A percentile compares a stretch with the other conserved stretches of the same genome.
Conservation (phyloP, 108 stramenopile genomes). For the Pseudonitzschia pungens region DNA sequence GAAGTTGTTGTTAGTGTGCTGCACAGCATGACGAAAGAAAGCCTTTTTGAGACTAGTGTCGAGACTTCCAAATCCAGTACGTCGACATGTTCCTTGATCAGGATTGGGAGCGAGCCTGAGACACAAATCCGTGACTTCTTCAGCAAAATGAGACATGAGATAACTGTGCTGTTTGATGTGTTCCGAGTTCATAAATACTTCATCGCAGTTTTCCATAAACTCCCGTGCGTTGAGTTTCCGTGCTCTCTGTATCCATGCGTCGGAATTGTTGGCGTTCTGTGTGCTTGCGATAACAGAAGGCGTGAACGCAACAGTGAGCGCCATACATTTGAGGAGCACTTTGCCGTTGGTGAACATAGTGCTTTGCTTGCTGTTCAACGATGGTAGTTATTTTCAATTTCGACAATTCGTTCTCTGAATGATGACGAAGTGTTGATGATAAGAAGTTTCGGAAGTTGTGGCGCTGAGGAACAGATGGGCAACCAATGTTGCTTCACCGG, state of each 20-base stretch:
- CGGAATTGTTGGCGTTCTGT: not conserved
- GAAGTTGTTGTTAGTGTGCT: constrained; percentile 4
- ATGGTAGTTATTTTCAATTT: not conserved
- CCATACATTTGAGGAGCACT: not conserved
- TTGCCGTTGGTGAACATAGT: constrained; percentile 2
- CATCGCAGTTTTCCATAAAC: constrained; percentile 1
- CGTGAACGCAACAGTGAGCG: not conserved
- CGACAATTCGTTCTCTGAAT: too few species aligned
- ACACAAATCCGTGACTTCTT: constrained; percentile 18
- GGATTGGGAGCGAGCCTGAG: not conserved
- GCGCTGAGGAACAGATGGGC: too few species aligned
- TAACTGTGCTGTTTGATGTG: constrained; percentile 6
- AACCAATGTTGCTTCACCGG: too few species aligned
- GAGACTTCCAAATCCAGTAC: not conserved
- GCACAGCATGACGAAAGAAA: constrained; percentile 9
- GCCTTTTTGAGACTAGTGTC: not conserved
- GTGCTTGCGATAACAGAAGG: not conserved
- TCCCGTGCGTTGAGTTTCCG: not conserved
- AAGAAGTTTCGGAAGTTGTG: too few species aligned
- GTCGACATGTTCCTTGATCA: not conserved
- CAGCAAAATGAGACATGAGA: constrained; percentile 15
- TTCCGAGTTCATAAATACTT: constrained; percentile 1
- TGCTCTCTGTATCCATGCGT: not conserved
- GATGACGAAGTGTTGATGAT: too few species aligned
- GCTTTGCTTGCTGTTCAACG: not conserved